These are phyloP conservation scores for Malassezia globosa DNA, from an alignment of 1,284 basidiomycete genomes.

Conservation along the genomic window DNA sequence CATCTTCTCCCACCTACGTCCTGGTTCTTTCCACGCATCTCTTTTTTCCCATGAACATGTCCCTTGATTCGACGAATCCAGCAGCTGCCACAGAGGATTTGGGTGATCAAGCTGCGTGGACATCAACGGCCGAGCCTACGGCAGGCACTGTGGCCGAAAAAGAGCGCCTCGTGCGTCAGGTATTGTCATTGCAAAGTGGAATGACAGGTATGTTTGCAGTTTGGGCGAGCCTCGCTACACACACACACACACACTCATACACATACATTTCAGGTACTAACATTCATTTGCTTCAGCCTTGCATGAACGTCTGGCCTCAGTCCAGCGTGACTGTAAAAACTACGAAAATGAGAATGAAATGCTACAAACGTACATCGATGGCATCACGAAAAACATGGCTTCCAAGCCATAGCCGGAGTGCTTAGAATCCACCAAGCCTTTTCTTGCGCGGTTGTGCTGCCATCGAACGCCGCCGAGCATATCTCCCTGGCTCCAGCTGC, in stretches of 20 bases:
- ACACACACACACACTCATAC: neutral
- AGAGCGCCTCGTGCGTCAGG: constrained; percentile 40
- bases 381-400: constrained; percentile 46
- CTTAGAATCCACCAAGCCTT: constrained; percentile 16
- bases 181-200: constrained; percentile 35
- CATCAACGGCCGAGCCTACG: constrained; percentile 25
- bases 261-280: no score
- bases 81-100: neutral
- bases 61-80: neutral
- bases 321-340: constrained; percentile 41
- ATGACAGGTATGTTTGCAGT: constrained; percentile 21
- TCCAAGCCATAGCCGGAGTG: no score
- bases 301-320: constrained; percentile 26
- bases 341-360: constrained; percentile 45
- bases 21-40: no score
- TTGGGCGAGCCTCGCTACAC: neutral
- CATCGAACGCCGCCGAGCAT: constrained; percentile 2
- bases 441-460: constrained; percentile 8
- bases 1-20: no score
- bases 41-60: neutral
- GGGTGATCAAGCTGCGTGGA: constrained; percentile 14
- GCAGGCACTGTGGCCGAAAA: constrained; percentile 45
- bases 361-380: constrained; percentile 45
- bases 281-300: constrained; percentile 28
- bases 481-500: constrained; percentile 12